Base-by-base conservation (phyloP, 208 protist genomes). In the Crithidia bombi region DNA sequence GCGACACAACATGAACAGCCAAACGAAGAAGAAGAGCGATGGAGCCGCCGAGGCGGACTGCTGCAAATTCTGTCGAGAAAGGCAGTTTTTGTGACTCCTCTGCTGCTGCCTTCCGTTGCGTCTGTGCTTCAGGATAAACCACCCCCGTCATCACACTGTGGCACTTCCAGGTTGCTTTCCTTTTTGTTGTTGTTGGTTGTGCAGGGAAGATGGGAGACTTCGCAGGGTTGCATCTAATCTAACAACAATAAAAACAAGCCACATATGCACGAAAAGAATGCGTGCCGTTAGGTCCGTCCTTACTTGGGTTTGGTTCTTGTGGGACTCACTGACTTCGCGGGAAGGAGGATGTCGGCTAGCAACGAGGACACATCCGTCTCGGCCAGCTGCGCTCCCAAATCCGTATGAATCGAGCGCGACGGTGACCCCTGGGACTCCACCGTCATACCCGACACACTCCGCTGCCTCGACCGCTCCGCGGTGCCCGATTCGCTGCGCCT, bases 281-380 rank as follows among this genome's bases (percentile, higher is more conserved):
- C 1, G 56, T 21, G 11, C 14, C 21, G 21, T 28, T n/a, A n/a
- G n/a, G n/a, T n/a, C n/a, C 57, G 14, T 50, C 38, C 2, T 67
- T 35, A 56, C 21, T 67, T 3, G 5, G 0, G 46, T 21, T 26
- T 44, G 9, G 33, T 21, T 21, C 49, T 49, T 9, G 23, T 32
- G 9, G 46, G 63, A 25, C 49, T 58, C 51, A 58, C 26, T 0
- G 63, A 56, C 5, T 47, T 17, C 11, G 25, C 47, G 3, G 38
- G 63, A 12, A 58, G 12, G 9, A 47, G 63, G 38, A 50, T 36
- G 36, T 56, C 38, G 3, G 63, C 25, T 32, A 65, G 21, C 36
- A 58, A 5, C 3, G 70, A 70, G 2, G 70, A 78, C 6, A 78
- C 36, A 5, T 82, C 76, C 23, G 69, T 62, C 47, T 78, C 76